A percentile compares a stretch with the other conserved stretches of the same genome.
Conservation (phyloP, 805 yeast genomes). For the Candida lessepsii region DNA sequence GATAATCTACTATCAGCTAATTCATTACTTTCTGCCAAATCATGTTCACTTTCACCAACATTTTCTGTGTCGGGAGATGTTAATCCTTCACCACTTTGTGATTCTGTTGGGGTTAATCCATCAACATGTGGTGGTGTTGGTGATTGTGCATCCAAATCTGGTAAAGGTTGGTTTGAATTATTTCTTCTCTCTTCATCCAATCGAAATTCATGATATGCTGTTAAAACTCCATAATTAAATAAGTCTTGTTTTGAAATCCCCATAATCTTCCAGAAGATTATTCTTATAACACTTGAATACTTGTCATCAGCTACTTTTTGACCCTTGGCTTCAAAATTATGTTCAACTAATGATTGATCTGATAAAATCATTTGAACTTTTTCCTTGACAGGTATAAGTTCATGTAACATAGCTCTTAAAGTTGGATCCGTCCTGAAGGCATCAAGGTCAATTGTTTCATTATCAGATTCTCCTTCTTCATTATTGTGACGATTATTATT, state of each 20-base stretch:
- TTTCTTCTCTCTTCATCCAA: slow-evolving; percentile 13
- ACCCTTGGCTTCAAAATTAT: slow-evolving; percentile 47
- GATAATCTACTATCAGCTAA: neutral
- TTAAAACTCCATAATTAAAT: slow-evolving; percentile 49
- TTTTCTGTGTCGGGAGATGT: too few species aligned
- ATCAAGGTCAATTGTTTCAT: slow-evolving; percentile 24
- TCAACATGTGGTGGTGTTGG: neutral
- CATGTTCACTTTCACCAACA: neutral
- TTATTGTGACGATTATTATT: neutral
- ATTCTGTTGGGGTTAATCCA: neutral
- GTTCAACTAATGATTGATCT: slow-evolving; percentile 31
- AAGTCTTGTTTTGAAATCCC: slow-evolving; percentile 51
- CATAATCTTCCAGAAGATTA: slow-evolving; percentile 54
- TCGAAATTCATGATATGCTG: slow-evolving; percentile 16
- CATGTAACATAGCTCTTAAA: slow-evolving; percentile 37
- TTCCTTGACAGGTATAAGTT: slow-evolving; percentile 39
- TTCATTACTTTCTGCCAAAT: neutral
- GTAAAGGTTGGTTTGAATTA: slow-evolving; percentile 6
- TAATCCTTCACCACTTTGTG: neutral
- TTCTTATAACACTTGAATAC: slow-evolving; percentile 29
- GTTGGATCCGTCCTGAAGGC: slow-evolving; percentile 37
- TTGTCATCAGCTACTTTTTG: slow-evolving; percentile 34
- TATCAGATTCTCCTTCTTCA: neutral
- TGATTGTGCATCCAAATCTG: neutral
- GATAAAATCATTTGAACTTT: slow-evolving; percentile 40